Percentiles rank a stretch among this genome's conserved stretches.
phyloP scores from a whole-genome alignment of 305 asterid species.

The Andrographis paniculata region DNA sequence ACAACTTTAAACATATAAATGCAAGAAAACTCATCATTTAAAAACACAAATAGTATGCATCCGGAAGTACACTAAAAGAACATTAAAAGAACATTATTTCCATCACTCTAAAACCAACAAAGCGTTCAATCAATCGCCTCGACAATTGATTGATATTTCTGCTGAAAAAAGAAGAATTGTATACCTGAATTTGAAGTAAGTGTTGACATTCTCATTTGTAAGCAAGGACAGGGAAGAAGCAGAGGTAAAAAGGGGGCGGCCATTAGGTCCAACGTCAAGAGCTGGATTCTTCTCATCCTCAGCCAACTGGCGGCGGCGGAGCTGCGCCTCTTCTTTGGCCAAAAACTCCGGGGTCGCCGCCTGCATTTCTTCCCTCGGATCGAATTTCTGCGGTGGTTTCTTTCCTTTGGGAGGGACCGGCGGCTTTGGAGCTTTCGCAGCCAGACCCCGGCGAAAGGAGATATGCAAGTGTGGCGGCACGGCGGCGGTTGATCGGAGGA shows the following conservation, averaged over 20 bases:
- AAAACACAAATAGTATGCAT: no score
- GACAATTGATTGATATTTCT: no score
- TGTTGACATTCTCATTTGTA: slow-evolving; percentile 38
- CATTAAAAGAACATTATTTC: no score
- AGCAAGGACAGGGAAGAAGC: slow-evolving; percentile 48
- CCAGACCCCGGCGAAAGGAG: slow-evolving; percentile 35
- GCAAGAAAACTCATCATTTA: no score
- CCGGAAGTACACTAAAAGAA: no score
- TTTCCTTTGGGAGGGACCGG: slow-evolving; percentile 28
- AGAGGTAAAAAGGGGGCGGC: slow-evolving; percentile 67
- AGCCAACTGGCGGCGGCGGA: slow-evolving; percentile 58
- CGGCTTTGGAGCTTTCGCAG: slow-evolving; percentile 34
- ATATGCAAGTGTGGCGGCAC: slow-evolving; percentile 30
- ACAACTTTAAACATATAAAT: no score
- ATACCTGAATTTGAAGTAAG: slow-evolving; percentile 73
- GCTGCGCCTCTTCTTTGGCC: slow-evolving; percentile 34
- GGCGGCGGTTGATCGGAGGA: slow-evolving; percentile 53
- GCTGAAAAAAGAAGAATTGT: slow-evolving; percentile 1
- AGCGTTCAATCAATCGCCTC: no score
- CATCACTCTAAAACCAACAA: no score
- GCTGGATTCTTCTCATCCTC: slow-evolving; percentile 60
- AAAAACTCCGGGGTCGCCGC: slow-evolving; percentile 22
- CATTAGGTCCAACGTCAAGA: slow-evolving; percentile 73
- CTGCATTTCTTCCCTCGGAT: slow-evolving; percentile 31
- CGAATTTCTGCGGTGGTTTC: slow-evolving; percentile 30